Evolutionary conservation across 176 grass and related monocot species (phyloP).

Genomic region (Otatea glauca): DNA sequence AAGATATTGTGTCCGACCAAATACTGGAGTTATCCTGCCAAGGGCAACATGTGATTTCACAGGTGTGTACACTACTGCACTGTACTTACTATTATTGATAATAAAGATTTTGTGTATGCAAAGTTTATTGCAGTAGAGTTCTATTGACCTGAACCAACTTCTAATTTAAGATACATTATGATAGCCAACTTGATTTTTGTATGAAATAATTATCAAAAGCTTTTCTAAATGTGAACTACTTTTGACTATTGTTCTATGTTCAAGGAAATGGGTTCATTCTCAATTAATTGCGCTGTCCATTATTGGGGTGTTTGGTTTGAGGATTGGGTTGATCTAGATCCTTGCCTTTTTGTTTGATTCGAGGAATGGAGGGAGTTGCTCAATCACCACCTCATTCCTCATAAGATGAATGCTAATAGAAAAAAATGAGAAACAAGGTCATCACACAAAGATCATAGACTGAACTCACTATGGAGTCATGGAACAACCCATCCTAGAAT

Average conservation of each 20-base stretch:
- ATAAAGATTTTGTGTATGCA: constrained; percentile 7
- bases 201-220: constrained; percentile 7
- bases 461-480: not conserved
- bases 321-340: not conserved
- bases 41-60: constrained; percentile 73
- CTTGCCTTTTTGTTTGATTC: constrained; percentile 17
- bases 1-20: constrained; percentile 91
- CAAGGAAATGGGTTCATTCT: constrained; percentile 16
- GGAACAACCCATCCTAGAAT: not conserved
- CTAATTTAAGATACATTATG: constrained; percentile 10
- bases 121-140: constrained; percentile 34
- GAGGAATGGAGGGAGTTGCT: constrained; percentile 1
- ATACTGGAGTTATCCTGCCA: constrained; percentile 90
- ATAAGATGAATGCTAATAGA: not conserved
- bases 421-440: not conserved
- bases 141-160: constrained; percentile 2
- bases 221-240: constrained; percentile 18
- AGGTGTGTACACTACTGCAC: constrained; percentile 58
- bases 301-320: not conserved
- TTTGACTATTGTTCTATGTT: constrained; percentile 6
- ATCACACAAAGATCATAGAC: constrained; percentile 11
- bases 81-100: constrained; percentile 5
- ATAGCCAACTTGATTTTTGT: constrained; percentile 1
- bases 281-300: not conserved
- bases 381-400: not conserved